Conservation (phyloP, 257 asterid species). For the Solanum acaule region DNA sequence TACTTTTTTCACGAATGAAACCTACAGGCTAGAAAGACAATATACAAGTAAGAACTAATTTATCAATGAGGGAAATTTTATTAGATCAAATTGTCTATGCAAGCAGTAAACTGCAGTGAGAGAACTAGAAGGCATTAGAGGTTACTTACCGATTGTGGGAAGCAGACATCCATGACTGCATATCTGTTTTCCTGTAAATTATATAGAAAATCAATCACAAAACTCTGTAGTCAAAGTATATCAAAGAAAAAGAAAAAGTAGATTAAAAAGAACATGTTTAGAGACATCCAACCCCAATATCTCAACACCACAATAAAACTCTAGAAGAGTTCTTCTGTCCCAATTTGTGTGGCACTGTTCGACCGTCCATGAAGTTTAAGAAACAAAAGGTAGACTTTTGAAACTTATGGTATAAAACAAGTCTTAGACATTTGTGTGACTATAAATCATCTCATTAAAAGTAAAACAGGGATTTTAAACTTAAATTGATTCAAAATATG, state of each 20-base stretch:
- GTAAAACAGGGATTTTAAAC: not conserved
- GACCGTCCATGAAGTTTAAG: not conserved
- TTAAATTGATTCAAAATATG: not conserved
- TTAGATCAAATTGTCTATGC: not conserved
- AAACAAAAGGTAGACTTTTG: not conserved
- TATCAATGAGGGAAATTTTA: not conserved
- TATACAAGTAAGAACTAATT: slow-evolving; percentile 9
- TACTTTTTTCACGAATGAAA: slow-evolving; percentile 87
- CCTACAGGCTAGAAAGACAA: slow-evolving; percentile 78
- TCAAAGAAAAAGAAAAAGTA: not conserved
- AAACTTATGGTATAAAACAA: not conserved
- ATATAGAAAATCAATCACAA: not conserved
- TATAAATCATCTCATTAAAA: not conserved
- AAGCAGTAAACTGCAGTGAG: not conserved
- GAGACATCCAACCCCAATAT: not conserved
- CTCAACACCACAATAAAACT: not conserved
- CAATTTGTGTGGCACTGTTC: not conserved
- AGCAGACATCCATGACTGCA: slow-evolving; percentile 82
- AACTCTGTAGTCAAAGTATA: not conserved
- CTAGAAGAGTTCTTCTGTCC: not conserved
- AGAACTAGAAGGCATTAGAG: slow-evolving; percentile 3
- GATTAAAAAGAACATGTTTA: not conserved
- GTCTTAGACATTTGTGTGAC: not conserved
- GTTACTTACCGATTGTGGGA: slow-evolving; percentile 68
- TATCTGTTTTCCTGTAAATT: slow-evolving; percentile 82